Evolutionary conservation across 306 rosid genomes (phyloP), one percentile per base, ranked within the genome.

Genomic region (Inga laurina): DNA sequence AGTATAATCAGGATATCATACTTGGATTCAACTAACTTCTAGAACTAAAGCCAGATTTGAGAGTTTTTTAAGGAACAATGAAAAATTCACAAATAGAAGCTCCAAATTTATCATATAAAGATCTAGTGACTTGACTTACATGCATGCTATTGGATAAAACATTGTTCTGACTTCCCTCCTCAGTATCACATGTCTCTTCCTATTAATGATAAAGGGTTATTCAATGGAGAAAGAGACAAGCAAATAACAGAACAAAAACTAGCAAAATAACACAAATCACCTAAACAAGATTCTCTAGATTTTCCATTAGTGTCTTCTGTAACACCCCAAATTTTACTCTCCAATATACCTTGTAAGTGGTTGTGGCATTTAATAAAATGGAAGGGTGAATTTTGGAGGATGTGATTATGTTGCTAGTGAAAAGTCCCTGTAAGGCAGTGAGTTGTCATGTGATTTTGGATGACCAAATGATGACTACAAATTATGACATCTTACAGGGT

Each of bases 181-280:
- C 99, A 78, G 88, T 90, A 82, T 96, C 98, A 98, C 99, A 96
- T 54, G 97, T 93, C 88, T 96, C 99, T 85, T 96, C 99, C 99
- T 96, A 82, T 83, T 59, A 12, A 12, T 75, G 61, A 81, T 66
- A 78, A 82, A 66, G 51, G 35, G 21, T 82, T 49, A 83, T 49
- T 72, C 76, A 68, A 37, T 46, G 65, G 48, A 54, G 70, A 75
- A 32, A 83, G 22, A 78, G 74, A 8, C 52, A 71, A 76, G 79
- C 8, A 74, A 73, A 81, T 79, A 66, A 82, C 67, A 61, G 80
- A 84, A 62, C n/a, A 79, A 8, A 16, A 30, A 18, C 75, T 54
- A 75, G 52, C 74, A 82, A 45, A 73, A 57, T 27, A 21, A 78
- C 68, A 75, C 62, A 72, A 78, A 77, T 74, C 89, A 96, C 99